phyloP scores from a whole-genome alignment of 1,284 basidiomycete species.

The Trametes hirsuta region DNA sequence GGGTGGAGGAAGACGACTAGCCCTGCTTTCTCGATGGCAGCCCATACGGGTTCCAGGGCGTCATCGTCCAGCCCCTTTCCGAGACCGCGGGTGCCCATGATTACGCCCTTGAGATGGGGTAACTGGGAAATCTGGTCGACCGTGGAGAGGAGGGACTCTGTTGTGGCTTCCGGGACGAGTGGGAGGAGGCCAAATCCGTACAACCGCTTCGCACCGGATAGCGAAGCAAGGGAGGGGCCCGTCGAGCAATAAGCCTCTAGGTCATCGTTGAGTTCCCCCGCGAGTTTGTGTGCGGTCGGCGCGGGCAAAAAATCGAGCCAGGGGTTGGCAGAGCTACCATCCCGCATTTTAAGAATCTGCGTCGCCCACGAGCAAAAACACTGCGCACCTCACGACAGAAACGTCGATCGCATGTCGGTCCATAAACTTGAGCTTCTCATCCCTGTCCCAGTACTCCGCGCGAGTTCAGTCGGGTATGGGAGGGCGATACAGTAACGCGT shows the following conservation, averaged over 20 bases:
- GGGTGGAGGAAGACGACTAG: conserved; percentile 83
- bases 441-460: conserved; percentile 75
- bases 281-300: conserved; percentile 66
- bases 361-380: neutral
- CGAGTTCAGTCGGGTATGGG: conserved; percentile 24
- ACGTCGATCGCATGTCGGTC: conserved; percentile 74
- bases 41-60: conserved; percentile 78
- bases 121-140: conserved; percentile 67
- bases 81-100: conserved; percentile 79
- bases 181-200: conserved; percentile 88
- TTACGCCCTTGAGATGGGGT: conserved; percentile 75
- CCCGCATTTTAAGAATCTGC: conserved; percentile 2
- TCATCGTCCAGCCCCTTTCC: conserved; percentile 83
- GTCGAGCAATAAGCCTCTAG: conserved; percentile 78
- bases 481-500: neutral
- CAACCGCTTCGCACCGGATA: conserved; percentile 55
- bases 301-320: conserved; percentile 86
- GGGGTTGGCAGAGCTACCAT: conserved; percentile 74
- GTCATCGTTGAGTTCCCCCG: conserved; percentile 72
- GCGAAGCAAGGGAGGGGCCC: conserved; percentile 46
- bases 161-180: conserved; percentile 67
- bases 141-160: conserved; percentile 57
- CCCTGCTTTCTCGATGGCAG: conserved; percentile 64
- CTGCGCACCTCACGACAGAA: conserved; percentile 63
- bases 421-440: conserved; percentile 80